These are phyloP conservation scores for Cadophora sp. DNA, from an alignment of 2,329 filamentous ascomycete species.

Conservation along the genomic window DNA sequence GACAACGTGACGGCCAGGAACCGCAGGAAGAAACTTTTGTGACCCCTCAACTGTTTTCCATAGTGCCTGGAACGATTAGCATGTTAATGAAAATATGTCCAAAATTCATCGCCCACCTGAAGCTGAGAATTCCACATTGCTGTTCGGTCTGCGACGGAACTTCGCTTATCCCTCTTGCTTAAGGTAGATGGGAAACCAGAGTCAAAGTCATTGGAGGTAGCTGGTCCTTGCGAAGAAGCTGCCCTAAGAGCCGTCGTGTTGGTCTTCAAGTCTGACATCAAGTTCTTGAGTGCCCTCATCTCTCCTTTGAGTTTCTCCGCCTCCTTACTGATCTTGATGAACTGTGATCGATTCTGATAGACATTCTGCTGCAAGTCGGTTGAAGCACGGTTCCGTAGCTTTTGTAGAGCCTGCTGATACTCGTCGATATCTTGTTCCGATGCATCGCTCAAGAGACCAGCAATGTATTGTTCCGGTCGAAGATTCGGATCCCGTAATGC, in stretches of 20 bases:
- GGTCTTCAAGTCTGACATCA: slow-evolving; percentile 91
- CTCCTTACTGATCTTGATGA: slow-evolving; percentile 99
- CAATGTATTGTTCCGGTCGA: slow-evolving; percentile 76
- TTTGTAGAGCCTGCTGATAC: slow-evolving; percentile 42
- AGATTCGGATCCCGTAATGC: slow-evolving; percentile 82
- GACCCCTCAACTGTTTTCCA: slow-evolving; percentile 99
- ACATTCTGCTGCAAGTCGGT: slow-evolving; percentile 90
- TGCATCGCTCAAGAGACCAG: slow-evolving; percentile 50
- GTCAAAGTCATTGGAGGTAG: slow-evolving; percentile 56
- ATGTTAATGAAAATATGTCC: background rate
- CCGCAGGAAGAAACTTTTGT: slow-evolving; percentile 93
- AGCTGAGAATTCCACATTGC: slow-evolving; percentile 73
- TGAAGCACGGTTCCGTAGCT: slow-evolving; percentile 44
- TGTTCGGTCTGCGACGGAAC: slow-evolving; percentile 78
- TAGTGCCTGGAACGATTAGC: slow-evolving; percentile 62
- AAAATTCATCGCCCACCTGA: slow-evolving; percentile 46
- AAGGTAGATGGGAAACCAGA: slow-evolving; percentile 61
- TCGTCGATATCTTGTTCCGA: slow-evolving; percentile 46
- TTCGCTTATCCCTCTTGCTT: slow-evolving; percentile 81
- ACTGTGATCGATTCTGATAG: slow-evolving; percentile 95
- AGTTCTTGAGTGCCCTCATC: slow-evolving; percentile 86
- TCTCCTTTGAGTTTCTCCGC: slow-evolving; percentile 97
- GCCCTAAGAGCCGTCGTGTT: slow-evolving; percentile 72
- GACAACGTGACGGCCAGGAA: slow-evolving; percentile 90
- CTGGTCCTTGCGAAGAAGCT: slow-evolving; percentile 60